These are phyloP conservation scores for Massariosphaeria phaeospora DNA, from an alignment of 495 filamentous ascomycete species.

Conservation along the genomic window DNA sequence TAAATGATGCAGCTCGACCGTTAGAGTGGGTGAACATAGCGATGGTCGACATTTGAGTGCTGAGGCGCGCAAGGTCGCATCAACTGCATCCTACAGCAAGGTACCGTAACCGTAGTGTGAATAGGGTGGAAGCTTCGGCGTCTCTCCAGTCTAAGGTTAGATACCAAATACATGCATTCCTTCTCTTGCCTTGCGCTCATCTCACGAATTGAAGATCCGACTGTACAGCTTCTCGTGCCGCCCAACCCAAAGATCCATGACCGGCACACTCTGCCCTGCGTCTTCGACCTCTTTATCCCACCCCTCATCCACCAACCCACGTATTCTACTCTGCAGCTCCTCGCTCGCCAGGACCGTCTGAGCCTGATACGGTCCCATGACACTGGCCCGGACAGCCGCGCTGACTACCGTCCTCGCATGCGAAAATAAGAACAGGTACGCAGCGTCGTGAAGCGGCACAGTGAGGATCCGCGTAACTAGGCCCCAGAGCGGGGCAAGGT, in stretches of 20 bases:
- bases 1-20: no score
- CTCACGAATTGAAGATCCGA: conserved; percentile 82
- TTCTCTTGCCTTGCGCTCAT: no score
- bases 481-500: conserved; percentile 79
- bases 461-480: conserved; percentile 60
- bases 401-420: conserved; percentile 85
- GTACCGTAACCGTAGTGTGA: no score
- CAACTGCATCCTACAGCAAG: no score
- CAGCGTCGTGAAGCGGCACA: conserved; percentile 58
- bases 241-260: conserved; percentile 90
- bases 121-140: no score
- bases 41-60: no score
- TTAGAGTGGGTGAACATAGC: no score
- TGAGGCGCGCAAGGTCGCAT: no score
- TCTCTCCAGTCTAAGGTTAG: no score
- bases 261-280: conserved; percentile 81
- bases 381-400: conserved; percentile 79
- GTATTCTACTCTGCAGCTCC: conserved; percentile 57
- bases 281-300: conserved; percentile 57
- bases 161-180: no score
- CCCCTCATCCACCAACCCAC: conserved; percentile 56
- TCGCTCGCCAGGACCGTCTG: conserved; percentile 72
- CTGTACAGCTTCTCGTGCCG: conserved; percentile 94
- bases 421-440: conserved; percentile 80
- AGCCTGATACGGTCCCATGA: conserved; percentile 90